Evolutionary conservation across 441 rosid genomes (phyloP).

Genomic region (Melastoma candidum): DNA sequence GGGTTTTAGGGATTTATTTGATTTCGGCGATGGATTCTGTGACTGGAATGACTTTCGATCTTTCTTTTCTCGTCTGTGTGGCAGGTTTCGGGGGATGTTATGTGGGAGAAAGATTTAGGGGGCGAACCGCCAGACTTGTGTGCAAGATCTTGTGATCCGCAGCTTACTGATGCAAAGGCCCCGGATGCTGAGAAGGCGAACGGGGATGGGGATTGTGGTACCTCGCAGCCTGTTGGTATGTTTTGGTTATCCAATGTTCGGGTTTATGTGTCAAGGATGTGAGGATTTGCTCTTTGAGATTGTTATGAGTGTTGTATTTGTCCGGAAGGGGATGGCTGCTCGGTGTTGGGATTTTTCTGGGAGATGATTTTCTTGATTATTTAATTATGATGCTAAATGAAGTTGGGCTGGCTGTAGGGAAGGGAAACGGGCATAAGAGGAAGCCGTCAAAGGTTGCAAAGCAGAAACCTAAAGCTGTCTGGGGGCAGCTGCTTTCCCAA

Average conservation of each 20-base stretch:
- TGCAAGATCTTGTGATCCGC: slow-evolving; percentile 62
- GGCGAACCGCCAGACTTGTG: slow-evolving; percentile 45
- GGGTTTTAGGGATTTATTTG: no score
- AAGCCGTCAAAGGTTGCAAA: slow-evolving; percentile 32
- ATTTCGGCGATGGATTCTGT: no score
- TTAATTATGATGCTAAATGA: slow-evolving; percentile 28
- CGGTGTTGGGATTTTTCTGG: slow-evolving; percentile 22
- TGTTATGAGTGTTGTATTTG: no score
- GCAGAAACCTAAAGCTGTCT: slow-evolving; percentile 43
- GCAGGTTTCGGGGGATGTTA: slow-evolving; percentile 42
- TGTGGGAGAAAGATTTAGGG: slow-evolving; percentile 46
- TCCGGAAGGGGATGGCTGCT: no score
- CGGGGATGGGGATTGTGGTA: slow-evolving; percentile 42
- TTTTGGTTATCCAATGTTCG: slow-evolving; percentile 32
- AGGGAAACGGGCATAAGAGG: slow-evolving; percentile 53
- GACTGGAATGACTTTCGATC: no score
- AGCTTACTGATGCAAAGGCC: slow-evolving; percentile 29
- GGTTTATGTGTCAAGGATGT: slow-evolving; percentile 20
- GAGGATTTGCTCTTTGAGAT: no score
- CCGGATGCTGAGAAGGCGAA: slow-evolving; percentile 18
- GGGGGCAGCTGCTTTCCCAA: slow-evolving; percentile 94
- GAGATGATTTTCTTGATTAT: slow-evolving; percentile 12
- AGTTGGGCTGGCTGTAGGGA: slow-evolving; percentile 35
- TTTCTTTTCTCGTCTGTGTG: no score
- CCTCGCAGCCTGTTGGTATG: slow-evolving; percentile 36